Conservation (phyloP, 2,329 filamentous ascomycete species). For the Claviceps arundinis region DNA sequence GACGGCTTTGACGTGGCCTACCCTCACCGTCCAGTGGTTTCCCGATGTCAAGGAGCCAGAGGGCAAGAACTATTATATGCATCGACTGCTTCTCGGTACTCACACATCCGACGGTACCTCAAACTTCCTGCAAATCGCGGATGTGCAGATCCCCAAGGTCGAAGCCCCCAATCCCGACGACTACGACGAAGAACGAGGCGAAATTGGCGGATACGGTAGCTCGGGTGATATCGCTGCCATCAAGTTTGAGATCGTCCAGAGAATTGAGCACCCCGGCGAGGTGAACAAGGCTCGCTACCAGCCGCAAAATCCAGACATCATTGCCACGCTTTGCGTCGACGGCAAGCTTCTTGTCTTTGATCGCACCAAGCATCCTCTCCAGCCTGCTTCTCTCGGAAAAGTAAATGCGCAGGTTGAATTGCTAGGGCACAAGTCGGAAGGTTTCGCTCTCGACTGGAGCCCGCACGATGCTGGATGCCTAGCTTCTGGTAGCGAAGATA, state of each 20-base stretch:
- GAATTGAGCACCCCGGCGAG: conserved; percentile 90
- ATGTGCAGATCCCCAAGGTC: conserved; percentile 81
- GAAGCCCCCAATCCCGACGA: conserved; percentile 62
- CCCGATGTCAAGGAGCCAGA: conserved; percentile 83
- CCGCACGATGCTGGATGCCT: conserved; percentile 70
- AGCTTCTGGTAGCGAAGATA: conserved; percentile 83
- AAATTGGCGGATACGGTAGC: conserved; percentile 86
- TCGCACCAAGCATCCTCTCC: conserved; percentile 78
- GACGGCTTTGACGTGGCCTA: conserved; percentile 93
- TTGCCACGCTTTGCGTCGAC: conserved; percentile 83
- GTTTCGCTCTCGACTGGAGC: conserved; percentile 88
- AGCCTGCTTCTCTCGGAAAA: conserved; percentile 49
- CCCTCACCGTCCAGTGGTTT: conserved; percentile 94
- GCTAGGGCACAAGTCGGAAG: conserved; percentile 73
- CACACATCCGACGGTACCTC: conserved; percentile 77
- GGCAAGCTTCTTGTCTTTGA: conserved; percentile 88
- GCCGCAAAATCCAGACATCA: conserved; percentile 92
- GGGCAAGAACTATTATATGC: conserved; percentile 75
- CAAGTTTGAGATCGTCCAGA: conserved; percentile 86
- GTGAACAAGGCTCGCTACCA: conserved; percentile 98
- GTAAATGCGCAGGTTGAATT: conserved; percentile 76
- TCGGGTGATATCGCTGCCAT: conserved; percentile 56
- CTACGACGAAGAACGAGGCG: conserved; percentile 82
- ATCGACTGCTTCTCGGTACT: conserved; percentile 84
- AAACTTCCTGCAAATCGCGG: conserved; percentile 91